Conservation (phyloP, 2,329 filamentous ascomycete genomes). For the Ophiosphaerella korrae region DNA sequence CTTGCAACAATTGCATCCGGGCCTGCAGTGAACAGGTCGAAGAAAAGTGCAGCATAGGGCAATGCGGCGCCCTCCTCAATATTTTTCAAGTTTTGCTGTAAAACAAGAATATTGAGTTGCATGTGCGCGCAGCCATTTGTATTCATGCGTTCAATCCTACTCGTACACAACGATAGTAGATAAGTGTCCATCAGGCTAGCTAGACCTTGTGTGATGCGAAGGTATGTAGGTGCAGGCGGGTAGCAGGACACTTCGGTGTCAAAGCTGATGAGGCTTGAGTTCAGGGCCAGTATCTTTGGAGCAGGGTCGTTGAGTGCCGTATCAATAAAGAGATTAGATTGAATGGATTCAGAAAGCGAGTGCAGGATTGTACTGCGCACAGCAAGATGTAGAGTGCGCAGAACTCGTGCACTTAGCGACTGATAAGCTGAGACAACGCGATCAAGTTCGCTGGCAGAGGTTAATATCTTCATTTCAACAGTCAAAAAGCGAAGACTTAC, state of each 20-base stretch:
- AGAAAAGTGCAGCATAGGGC: constrained; percentile 68
- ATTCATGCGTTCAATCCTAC: constrained; percentile 81
- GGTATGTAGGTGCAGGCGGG: constrained; percentile 69
- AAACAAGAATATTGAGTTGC: constrained; percentile 89
- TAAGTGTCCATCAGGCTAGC: constrained; percentile 78
- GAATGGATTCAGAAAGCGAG: constrained; percentile 67
- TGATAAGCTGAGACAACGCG: constrained; percentile 82
- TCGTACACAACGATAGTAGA: constrained; percentile 68
- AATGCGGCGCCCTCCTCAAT: constrained; percentile 75
- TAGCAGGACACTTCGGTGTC: constrained; percentile 80
- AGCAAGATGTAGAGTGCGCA: constrained; percentile 87
- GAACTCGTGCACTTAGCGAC: constrained; percentile 75
- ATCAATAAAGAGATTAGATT: constrained; percentile 53
- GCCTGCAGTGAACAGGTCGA: constrained; percentile 68
- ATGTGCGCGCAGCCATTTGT: constrained; percentile 80
- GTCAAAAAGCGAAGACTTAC: constrained; percentile 54
- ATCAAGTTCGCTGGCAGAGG: constrained; percentile 72
- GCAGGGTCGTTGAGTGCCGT: constrained; percentile 79
- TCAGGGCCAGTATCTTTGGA: constrained; percentile 79
- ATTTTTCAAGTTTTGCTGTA: constrained; percentile 97
- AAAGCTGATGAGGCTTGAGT: constrained; percentile 82
- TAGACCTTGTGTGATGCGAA: constrained; percentile 78
- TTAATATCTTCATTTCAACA: constrained; percentile 9
- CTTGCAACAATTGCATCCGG: constrained; percentile 68
- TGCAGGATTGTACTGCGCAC: constrained; percentile 84